Base-by-base conservation (phyloP, 2,329 filamentous ascomycete genomes). In the Cercospora berteroae region DNA sequence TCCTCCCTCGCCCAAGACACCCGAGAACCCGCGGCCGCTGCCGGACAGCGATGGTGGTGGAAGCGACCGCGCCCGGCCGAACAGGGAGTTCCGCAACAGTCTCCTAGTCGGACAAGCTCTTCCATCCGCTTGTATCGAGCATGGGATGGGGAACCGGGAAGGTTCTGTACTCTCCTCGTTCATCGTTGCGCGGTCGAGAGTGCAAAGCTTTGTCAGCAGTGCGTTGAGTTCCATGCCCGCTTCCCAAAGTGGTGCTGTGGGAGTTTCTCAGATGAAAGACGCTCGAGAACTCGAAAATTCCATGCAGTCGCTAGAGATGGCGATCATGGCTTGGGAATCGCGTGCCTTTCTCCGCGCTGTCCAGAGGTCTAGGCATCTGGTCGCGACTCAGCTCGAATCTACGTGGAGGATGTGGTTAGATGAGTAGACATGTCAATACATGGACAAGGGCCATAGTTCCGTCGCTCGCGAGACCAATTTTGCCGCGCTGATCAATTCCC, bases 381-480 rank as follows among this genome's bases (percentile, higher is more conserved):
- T 31, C n/a, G 27, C 56, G 56, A 27, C 29, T 36, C 5, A 33
- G 31, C 56, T 59, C 27, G 56, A 31, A 23, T 33, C 25, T 59
- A 39, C 56, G 56, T 31, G 10, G 56, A 59, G 27, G 27, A 59
- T 55, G 56, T 36, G 56, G 56, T 29, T 42, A 59, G 57, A 59
- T 59, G 4, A 56, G 50, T 56, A 56, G 50, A 56, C 7, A 29
- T 56, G 12, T 56, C 25, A 4, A 8, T 31, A 31, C 13, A 18
- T 1, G 25, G 50, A 31, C 25, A 56, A 56, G 50, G 27, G 16
- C 10, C 4, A 56, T 31, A 10, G 7, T 16, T 16, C 2, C 25
- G 16, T 56, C 23, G 23, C 50, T 56, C 50, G 50, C 12, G 7
- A 13, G 4, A 31, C 50, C 5, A 29, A 56, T 31, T 1, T 29